Evolutionary conservation across 1,284 basidiomycete species (phyloP), one percentile per base, ranked within the genome.

Genomic region (Ganoderma sp.): DNA sequence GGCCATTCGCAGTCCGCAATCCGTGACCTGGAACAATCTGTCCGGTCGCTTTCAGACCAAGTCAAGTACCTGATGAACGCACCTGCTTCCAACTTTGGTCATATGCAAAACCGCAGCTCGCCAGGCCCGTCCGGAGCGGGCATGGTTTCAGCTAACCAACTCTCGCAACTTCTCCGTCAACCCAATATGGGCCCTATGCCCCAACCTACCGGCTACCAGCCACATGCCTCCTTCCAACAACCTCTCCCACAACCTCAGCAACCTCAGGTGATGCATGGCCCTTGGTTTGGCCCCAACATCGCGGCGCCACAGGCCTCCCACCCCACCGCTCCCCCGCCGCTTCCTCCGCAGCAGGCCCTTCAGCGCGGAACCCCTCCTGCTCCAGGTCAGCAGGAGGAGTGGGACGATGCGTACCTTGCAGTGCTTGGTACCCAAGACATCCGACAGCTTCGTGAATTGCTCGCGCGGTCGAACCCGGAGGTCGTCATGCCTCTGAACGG

Each of bases 341-440:
- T 89, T 2, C 84, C 87, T 34, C 74, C 73, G 61, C 74, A 74
- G 61, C 69, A 71, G 61, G 65, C 69, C 59, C 34, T 74, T 60
- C 67, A 70, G 69, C 83, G 84, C 48, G 82, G 87, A 22, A 79
- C 78, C 8, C 88, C 89, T n/a, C 86, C 87, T 7, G 79, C 83
- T 57, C 64, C 71, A 42, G 71, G 71, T 17, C 86, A 86, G 75
- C 73, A 84, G 63, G 92, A 93, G 75, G 90, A 93, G 72, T 92
- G 92, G 92, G 90, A 94, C 74, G 91, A 93, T 75, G 88, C 88
- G n/a, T 91, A 91, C 78, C 81, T 94, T 54, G 85, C 86, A 19
- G 89, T 93, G 61, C 81, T 94, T 63, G 87, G 88, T 69, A 88
- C 87, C 39, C 90, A 93, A 78, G 92, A 94, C 75, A 75, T 85